Evolutionary conservation across 108 stramenopile genomes (phyloP).

Genomic region (Fragilaria crotonensis): DNA sequence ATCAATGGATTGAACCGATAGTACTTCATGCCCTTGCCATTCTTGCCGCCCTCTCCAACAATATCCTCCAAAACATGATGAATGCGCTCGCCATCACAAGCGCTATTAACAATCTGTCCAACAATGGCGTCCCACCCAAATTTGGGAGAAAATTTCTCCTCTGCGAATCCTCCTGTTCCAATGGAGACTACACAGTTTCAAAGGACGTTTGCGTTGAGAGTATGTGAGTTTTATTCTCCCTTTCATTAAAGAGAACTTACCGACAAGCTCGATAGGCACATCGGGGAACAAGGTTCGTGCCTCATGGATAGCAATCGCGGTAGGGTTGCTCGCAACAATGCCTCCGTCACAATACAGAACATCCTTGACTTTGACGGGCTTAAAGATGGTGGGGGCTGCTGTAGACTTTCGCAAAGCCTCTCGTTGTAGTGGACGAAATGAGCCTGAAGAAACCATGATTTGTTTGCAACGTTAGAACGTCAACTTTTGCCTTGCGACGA

Average conservation of each 20-base stretch:
- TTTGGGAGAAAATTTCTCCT: constrained; percentile 63
- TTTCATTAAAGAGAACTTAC: no score
- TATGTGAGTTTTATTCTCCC: neutral
- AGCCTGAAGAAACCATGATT: constrained; percentile 44
- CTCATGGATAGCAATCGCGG: constrained; percentile 82
- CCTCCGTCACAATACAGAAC: constrained; percentile 84
- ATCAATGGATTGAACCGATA: constrained; percentile 74
- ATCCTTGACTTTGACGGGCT: constrained; percentile 77
- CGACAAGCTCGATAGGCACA: constrained; percentile 73
- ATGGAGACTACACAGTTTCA: neutral
- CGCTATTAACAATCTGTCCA: constrained; percentile 78
- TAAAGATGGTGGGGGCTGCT: constrained; percentile 85
- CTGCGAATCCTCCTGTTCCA: constrained; percentile 30
- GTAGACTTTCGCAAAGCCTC: constrained; percentile 77
- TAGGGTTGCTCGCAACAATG: constrained; percentile 81
- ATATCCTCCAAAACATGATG: constrained; percentile 73
- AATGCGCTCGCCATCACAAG: constrained; percentile 70
- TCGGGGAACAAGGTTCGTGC: constrained; percentile 76
- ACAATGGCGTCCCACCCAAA: constrained; percentile 89
- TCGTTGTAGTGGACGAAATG: constrained; percentile 76
- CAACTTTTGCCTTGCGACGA: no score
- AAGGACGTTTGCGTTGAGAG: neutral
- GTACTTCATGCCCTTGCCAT: constrained; percentile 48
- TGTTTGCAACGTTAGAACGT: no score
- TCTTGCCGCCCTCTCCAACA: constrained; percentile 52